These are phyloP conservation scores for Cercophora sp. DNA, from an alignment of 495 filamentous ascomycete species.

Conservation along the genomic window DNA sequence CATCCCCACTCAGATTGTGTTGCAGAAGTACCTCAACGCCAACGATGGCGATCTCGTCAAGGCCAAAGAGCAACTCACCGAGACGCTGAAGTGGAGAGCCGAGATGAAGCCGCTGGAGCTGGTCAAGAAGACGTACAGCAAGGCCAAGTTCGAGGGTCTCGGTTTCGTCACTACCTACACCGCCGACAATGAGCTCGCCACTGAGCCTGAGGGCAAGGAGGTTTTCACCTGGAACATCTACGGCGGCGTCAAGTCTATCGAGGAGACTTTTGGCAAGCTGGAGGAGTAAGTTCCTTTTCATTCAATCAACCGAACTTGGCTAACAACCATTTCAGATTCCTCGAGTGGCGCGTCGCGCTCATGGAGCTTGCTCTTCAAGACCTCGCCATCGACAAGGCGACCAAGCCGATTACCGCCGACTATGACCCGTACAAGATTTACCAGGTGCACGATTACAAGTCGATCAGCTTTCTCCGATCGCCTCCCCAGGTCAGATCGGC, in stretches of 20 bases:
- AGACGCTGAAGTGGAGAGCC: slow-evolving; percentile 77
- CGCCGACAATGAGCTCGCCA: slow-evolving; percentile 20
- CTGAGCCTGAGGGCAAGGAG: slow-evolving; percentile 44
- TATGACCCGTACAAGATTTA: slow-evolving; percentile 82
- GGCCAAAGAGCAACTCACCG: slow-evolving; percentile 69
- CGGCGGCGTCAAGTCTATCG: slow-evolving; percentile 65
- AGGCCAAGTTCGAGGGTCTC: slow-evolving; percentile 54
- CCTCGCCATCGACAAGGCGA: slow-evolving; percentile 62
- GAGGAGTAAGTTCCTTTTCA: slow-evolving; percentile 58
- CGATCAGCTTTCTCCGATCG: slow-evolving; percentile 73
- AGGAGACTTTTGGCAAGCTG: slow-evolving; percentile 69
- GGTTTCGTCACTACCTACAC: slow-evolving; percentile 53
- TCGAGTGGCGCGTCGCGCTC: slow-evolving; percentile 78
- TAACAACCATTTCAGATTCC: slow-evolving; percentile 53
- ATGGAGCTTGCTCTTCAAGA: slow-evolving; percentile 78
- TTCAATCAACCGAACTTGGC: background rate
- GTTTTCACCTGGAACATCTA: slow-evolving; percentile 48
- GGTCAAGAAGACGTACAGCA: slow-evolving; percentile 43
- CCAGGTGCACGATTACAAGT: slow-evolving; percentile 88
- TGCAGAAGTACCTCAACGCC: slow-evolving; percentile 89
- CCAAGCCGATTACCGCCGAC: slow-evolving; percentile 67
- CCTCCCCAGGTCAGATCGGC: slow-evolving; percentile 65
- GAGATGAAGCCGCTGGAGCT: slow-evolving; percentile 47
- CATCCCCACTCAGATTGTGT: slow-evolving; percentile 70
- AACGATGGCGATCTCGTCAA: slow-evolving; percentile 70